A percentile compares a stretch with the other conserved stretches of the same genome.
These are phyloP conservation scores for Naganishia antarctica DNA, from an alignment of 768 basidiomycete species.

Conservation along the genomic window DNA sequence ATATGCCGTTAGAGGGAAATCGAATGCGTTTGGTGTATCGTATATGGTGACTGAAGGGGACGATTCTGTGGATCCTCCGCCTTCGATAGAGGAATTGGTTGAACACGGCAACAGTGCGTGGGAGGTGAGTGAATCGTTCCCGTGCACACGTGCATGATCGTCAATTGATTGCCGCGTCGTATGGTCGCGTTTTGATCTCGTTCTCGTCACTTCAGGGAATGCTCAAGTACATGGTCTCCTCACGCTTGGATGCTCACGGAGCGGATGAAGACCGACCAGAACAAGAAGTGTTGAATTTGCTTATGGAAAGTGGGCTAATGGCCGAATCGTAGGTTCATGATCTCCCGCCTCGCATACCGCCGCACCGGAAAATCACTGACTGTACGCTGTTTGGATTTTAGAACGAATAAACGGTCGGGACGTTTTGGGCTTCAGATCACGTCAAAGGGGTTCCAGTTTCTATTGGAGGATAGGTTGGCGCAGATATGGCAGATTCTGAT, in stretches of 20 bases:
- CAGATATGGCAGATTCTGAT: slow-evolving; percentile 93
- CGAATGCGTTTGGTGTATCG: slow-evolving; percentile 43
- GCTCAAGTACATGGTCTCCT: slow-evolving; percentile 96
- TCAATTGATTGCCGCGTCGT: background rate
- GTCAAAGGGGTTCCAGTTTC: slow-evolving; percentile 90
- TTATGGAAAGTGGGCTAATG: slow-evolving; percentile 85
- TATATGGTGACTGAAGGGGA: slow-evolving; percentile 30
- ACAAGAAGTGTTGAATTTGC: slow-evolving; percentile 72
- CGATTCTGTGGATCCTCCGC: slow-evolving; percentile 22
- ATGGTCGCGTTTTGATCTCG: background rate
- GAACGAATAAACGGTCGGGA: slow-evolving; percentile 23
- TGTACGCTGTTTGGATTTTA: slow-evolving; percentile 19
- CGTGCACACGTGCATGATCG: background rate
- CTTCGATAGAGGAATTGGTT: slow-evolving; percentile 31
- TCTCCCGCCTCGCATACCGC: too few species aligned
- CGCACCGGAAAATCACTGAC: too few species aligned
- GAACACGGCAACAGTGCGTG: slow-evolving; percentile 43
- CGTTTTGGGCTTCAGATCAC: slow-evolving; percentile 59
- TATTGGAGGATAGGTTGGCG: slow-evolving; percentile 86
- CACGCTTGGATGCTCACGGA: slow-evolving; percentile 59
- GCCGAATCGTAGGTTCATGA: slow-evolving; percentile 60
- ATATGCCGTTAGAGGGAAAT: background rate
- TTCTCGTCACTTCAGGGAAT: slow-evolving; percentile 62
- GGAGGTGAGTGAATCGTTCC: slow-evolving; percentile 37
- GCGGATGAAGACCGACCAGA: slow-evolving; percentile 70